Evolutionary conservation across 768 basidiomycete species (phyloP).

Genomic region (Wakefieldia striispora): DNA sequence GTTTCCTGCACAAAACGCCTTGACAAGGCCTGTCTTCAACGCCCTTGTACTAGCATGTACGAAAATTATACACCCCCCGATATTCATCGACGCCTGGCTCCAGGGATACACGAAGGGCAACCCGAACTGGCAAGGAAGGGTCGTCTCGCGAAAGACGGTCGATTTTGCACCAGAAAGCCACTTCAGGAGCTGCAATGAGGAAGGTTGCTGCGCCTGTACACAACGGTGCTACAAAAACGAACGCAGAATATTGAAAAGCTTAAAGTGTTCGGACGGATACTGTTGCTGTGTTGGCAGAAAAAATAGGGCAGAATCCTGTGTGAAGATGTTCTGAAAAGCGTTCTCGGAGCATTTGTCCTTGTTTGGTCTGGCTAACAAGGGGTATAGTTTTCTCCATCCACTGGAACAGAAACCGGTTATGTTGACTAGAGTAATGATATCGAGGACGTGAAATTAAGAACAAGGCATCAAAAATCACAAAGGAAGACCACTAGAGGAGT

Average conservation of each 20-base stretch:
- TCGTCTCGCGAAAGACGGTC: constrained; percentile 6
- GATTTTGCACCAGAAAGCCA: constrained; percentile 29
- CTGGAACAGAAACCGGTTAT: constrained; percentile 13
- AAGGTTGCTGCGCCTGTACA: constrained; percentile 32
- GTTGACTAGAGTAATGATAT: constrained; percentile 30
- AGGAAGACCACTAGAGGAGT: constrained; percentile 32
- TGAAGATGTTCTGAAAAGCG: too few species aligned
- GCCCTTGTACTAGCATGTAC: not conserved
- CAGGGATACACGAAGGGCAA: not conserved
- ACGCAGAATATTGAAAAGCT: too few species aligned
- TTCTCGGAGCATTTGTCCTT: constrained; percentile 4
- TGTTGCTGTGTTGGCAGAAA: not conserved
- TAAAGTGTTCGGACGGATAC: not conserved
- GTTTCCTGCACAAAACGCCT: too few species aligned
- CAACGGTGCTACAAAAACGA: constrained; percentile 22
- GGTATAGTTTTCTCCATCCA: not conserved
- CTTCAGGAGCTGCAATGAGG: constrained; percentile 32
- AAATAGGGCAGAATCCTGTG: too few species aligned
- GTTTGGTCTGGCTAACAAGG: constrained; percentile 1
- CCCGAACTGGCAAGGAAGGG: constrained; percentile 9
- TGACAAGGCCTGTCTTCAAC: too few species aligned
- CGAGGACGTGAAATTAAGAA: constrained; percentile 29
- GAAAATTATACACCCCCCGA: constrained; percentile 13
- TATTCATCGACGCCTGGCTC: constrained; percentile 7
- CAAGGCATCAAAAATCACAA: constrained; percentile 25